These are phyloP conservation scores for Scutellaria barbata DNA, from an alignment of 257 asterid genomes.

Conservation along the genomic window DNA sequence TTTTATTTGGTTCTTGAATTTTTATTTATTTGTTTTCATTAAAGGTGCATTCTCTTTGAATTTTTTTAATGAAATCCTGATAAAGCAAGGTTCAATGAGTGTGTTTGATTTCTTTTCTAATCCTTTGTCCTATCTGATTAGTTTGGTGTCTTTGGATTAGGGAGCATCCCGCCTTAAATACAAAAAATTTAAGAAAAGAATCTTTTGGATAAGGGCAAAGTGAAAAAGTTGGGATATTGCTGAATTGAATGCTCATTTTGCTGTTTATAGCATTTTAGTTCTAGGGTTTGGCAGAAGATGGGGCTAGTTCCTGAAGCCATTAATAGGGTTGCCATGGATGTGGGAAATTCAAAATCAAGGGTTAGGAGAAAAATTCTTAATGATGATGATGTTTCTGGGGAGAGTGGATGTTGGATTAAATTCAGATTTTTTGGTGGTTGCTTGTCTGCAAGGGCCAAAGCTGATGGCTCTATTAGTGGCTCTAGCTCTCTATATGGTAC, in stretches of 20 bases:
- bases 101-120: constrained; percentile 25
- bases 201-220: constrained; percentile 49
- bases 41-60: constrained; percentile 40
- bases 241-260: constrained; percentile 33
- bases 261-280: constrained; percentile 35
- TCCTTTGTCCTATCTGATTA: constrained; percentile 46
- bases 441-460: constrained; percentile 65
- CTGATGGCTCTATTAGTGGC: constrained; percentile 66
- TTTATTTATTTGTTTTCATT: constrained; percentile 1
- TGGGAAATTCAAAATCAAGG: constrained; percentile 51
- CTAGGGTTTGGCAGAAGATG: constrained; percentile 52
- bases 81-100: constrained; percentile 33
- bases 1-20: constrained; percentile 26
- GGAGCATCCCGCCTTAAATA: constrained; percentile 31
- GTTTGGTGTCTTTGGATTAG: constrained; percentile 52
- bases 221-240: constrained; percentile 38
- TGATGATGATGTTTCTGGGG: constrained; percentile 52
- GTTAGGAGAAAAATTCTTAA: constrained; percentile 45
- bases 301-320: constrained; percentile 53
- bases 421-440: constrained; percentile 69
- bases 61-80: constrained; percentile 28
- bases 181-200: constrained; percentile 39
- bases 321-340: constrained; percentile 40
- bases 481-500: constrained; percentile 68
- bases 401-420: constrained; percentile 64